Conservation (phyloP, 2,329 filamentous ascomycete genomes). For the Thelonectria olida region DNA sequence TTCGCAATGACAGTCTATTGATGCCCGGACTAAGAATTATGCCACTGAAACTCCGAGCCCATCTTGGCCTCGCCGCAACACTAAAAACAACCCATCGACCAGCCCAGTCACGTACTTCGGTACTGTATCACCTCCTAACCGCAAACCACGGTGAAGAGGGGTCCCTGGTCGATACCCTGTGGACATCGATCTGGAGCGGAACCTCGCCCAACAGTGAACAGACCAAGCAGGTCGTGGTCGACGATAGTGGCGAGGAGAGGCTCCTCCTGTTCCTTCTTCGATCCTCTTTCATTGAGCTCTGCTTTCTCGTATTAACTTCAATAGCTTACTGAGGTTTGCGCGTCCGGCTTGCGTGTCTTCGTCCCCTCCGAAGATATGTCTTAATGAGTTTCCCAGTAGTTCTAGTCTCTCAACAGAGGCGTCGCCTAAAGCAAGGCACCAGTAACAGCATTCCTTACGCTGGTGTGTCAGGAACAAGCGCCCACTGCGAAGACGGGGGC, state of each 20-base stretch:
- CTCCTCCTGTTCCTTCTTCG: too few species aligned
- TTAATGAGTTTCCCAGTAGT: background rate
- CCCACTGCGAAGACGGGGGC: too few species aligned
- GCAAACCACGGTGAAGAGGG: background rate
- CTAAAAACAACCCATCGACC: background rate
- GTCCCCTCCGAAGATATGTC: too few species aligned
- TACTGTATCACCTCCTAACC: background rate
- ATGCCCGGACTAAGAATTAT: background rate
- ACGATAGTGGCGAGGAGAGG: too few species aligned
- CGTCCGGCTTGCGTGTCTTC: too few species aligned
- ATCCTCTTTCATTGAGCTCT: too few species aligned
- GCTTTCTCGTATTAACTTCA: too few species aligned
- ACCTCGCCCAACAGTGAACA: too few species aligned
- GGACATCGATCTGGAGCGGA: background rate
- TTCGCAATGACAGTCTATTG: background rate
- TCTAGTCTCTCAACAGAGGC: background rate
- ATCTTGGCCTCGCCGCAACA: background rate
- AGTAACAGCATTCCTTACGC: background rate
- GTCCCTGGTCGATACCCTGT: background rate
- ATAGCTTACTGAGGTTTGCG: too few species aligned
- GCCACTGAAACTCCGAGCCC: background rate
- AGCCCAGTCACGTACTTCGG: background rate
- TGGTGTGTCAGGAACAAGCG: slow-evolving; percentile 9
- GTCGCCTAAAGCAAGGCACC: background rate
- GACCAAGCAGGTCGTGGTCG: too few species aligned